Evolutionary conservation across 306 rosid species (phyloP).

Genomic region (Vachellia pachyceras): DNA sequence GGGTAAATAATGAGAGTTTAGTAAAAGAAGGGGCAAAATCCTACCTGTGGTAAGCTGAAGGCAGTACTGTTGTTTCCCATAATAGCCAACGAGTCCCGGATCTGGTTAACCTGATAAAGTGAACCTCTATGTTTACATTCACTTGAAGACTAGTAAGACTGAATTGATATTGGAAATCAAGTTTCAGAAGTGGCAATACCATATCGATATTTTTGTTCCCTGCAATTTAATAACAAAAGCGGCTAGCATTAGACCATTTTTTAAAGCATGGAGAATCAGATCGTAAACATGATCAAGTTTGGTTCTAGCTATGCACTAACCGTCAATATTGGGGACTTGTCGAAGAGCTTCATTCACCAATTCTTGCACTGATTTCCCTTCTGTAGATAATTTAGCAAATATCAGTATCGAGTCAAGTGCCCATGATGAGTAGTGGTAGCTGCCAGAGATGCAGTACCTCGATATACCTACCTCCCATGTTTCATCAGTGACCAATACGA

Average conservation of each 20-base stretch:
- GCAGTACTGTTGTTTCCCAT: slow-evolving; percentile 99
- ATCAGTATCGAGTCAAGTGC: slow-evolving; percentile 38
- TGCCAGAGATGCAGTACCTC: slow-evolving; percentile 19
- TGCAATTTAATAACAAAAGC: slow-evolving; percentile 55
- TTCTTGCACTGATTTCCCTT: slow-evolving; percentile 93
- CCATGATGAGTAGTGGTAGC: slow-evolving; percentile 9
- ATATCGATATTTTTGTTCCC: slow-evolving; percentile 89
- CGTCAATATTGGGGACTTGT: slow-evolving; percentile 75
- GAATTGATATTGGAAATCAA: slow-evolving; percentile 33
- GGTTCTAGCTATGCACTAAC: slow-evolving; percentile 52
- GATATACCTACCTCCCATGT: slow-evolving; percentile 15
- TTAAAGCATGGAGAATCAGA: slow-evolving; percentile 24
- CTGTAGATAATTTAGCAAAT: slow-evolving; percentile 51
- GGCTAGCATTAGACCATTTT: slow-evolving; percentile 39
- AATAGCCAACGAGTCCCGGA: slow-evolving; percentile 88
- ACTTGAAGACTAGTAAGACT: slow-evolving; percentile 31
- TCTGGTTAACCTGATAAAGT: slow-evolving; percentile 85
- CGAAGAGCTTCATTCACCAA: slow-evolving; percentile 92
- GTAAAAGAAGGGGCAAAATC: slow-evolving; percentile 35
- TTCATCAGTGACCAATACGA: slow-evolving; percentile 8
- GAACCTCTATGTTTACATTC: slow-evolving; percentile 38
- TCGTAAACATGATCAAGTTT: slow-evolving; percentile 25
- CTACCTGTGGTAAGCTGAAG: slow-evolving; percentile 94
- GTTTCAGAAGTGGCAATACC: slow-evolving; percentile 60
- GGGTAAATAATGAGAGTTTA: slow-evolving; percentile 16